These are phyloP conservation scores for Prinsepia uniflora DNA, from an alignment of 306 rosid genomes.

Conservation along the genomic window DNA sequence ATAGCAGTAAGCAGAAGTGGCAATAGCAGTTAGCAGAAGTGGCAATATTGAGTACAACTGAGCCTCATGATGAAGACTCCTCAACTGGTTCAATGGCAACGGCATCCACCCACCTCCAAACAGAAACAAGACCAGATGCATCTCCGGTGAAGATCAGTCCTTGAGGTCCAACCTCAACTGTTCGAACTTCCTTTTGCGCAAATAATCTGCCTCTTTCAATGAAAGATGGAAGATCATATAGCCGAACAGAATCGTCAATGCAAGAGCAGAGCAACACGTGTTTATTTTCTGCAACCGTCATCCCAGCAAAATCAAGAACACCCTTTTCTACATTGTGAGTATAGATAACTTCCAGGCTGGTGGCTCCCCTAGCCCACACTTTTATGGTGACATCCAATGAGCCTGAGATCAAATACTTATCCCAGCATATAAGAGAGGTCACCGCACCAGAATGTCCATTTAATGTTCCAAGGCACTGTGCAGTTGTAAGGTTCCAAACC, in stretches of 20 bases:
- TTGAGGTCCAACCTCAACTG: no score
- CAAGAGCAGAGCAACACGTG: slow-evolving; percentile 33
- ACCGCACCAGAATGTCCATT: slow-evolving; percentile 33
- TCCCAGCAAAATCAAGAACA: slow-evolving; percentile 33
- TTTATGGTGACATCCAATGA: slow-evolving; percentile 30
- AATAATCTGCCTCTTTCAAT: slow-evolving; percentile 1
- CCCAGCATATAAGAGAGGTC: slow-evolving; percentile 46
- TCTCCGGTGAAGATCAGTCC: neutral
- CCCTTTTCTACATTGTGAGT: slow-evolving; percentile 36
- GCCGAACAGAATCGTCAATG: slow-evolving; percentile 31
- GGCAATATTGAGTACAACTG: no score
- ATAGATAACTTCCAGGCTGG: slow-evolving; percentile 25
- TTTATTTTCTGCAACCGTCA: slow-evolving; percentile 26
- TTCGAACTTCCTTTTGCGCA: neutral
- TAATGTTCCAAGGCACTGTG: slow-evolving; percentile 39
- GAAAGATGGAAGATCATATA: slow-evolving; percentile 49
- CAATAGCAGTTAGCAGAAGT: no score
- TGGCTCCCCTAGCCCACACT: slow-evolving; percentile 27
- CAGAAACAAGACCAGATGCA: no score
- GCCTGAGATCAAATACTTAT: slow-evolving; percentile 17
- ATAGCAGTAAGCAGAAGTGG: no score
- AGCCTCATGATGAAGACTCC: no score
- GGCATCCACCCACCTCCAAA: no score
- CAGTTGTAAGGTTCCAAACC: slow-evolving; percentile 35
- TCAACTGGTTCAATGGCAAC: no score